phyloP scores from a whole-genome alignment of 257 asterid species.

The Solanum arcanum region DNA sequence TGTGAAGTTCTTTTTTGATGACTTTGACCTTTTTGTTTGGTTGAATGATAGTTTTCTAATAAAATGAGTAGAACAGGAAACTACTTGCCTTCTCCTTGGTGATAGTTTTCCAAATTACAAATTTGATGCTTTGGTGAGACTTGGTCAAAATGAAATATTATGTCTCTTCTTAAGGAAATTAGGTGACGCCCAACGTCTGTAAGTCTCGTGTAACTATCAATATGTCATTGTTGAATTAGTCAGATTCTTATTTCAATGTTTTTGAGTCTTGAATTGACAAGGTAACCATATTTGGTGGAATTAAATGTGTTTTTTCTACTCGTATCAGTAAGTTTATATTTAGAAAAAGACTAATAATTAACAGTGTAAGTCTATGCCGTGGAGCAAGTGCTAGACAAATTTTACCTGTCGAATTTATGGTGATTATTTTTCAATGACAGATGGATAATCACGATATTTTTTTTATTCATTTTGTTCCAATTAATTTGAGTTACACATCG shows the following conservation, averaged over 20 bases:
- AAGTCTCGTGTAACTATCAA: background rate
- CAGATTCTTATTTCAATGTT: background rate
- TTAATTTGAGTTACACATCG: background rate
- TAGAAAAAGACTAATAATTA: background rate
- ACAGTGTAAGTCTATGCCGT: background rate
- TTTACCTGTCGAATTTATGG: background rate
- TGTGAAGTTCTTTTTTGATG: background rate
- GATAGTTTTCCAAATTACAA: background rate
- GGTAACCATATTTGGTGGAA: background rate
- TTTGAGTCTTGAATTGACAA: background rate
- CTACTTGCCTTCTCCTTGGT: background rate
- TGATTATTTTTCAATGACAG: background rate
- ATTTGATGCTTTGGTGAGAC: background rate
- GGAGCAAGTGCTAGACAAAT: background rate
- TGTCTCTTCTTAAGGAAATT: background rate
- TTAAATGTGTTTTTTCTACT: background rate
- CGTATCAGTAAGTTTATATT: background rate
- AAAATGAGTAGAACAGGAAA: background rate
- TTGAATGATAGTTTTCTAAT: background rate
- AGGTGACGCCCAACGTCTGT: background rate
- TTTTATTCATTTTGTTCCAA: too few species aligned
- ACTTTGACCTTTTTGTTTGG: background rate
- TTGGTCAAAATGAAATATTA: background rate
- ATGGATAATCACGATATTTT: too few species aligned
- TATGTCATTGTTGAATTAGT: background rate